Percentiles rank a stretch among this genome's conserved stretches.
Conservation (phyloP, 2,329 filamentous ascomycete species). For the Huntiella abstrusa region DNA sequence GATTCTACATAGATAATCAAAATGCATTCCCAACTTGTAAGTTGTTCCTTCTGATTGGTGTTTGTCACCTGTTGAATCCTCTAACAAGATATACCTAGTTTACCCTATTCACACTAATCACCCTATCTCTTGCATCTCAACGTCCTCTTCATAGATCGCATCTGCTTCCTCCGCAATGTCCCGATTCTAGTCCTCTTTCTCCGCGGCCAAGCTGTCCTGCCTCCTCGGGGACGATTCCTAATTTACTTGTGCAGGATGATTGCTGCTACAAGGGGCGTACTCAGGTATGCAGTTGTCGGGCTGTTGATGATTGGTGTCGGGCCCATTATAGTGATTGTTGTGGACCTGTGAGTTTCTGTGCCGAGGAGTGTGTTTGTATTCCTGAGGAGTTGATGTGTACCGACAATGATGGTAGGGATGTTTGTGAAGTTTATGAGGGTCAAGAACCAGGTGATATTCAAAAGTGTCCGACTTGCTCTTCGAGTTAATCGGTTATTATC, state of each 20-base stretch:
- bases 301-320: constrained; percentile 5
- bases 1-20: no score
- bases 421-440: neutral
- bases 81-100: no score
- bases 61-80: no score
- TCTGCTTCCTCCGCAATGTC: neutral
- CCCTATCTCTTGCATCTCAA: no score
- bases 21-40: no score
- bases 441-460: no score
- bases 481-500: no score
- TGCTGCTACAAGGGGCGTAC: constrained; percentile 5
- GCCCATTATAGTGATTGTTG: constrained; percentile 5
- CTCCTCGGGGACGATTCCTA: neutral
- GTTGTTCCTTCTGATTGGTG: no score
- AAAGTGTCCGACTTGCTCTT: no score
- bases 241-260: neutral
- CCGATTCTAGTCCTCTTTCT: neutral
- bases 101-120: no score
- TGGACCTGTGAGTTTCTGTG: constrained; percentile 4
- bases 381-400: constrained; percentile 3
- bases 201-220: neutral
- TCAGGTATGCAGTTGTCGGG: constrained; percentile 5
- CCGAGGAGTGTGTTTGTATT: constrained; percentile 7
- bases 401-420: neutral
- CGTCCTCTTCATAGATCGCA: neutral